These are phyloP conservation scores for Cunninghamia lanceolata DNA, from an alignment of 75 land plant species.

Conservation along the genomic window DNA sequence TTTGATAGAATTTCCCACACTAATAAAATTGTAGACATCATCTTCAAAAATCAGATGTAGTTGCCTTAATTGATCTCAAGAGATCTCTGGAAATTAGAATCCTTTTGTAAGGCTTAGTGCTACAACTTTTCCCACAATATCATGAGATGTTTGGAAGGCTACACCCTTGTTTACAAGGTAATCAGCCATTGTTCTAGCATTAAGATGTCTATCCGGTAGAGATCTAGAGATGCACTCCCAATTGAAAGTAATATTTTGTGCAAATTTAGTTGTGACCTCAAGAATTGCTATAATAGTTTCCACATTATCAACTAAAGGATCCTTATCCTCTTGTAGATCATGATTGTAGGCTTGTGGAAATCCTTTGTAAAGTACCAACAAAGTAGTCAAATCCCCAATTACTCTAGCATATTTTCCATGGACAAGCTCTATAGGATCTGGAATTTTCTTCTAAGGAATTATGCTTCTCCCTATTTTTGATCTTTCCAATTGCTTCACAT, in stretches of 20 bases:
- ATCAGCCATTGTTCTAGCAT: slow-evolving; percentile 98
- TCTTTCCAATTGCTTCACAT: no score
- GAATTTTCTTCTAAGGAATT: slow-evolving; percentile 99
- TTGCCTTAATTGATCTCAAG: slow-evolving; percentile 53
- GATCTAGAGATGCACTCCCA: slow-evolving; percentile 61
- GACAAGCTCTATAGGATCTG: slow-evolving; percentile 99
- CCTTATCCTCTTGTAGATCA: slow-evolving; percentile 98
- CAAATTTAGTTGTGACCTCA: slow-evolving; percentile 92
- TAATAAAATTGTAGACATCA: slow-evolving; percentile 82
- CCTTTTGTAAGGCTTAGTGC: no score
- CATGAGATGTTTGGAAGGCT: slow-evolving; percentile 94
- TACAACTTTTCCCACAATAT: no score
- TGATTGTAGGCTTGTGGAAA: slow-evolving; percentile 97
- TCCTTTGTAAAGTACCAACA: slow-evolving; percentile 91
- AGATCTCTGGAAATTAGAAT: slow-evolving; percentile 59
- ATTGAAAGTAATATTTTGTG: slow-evolving; percentile 83
- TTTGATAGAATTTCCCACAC: slow-evolving; percentile 74
- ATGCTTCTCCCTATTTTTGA: slow-evolving; percentile 99
- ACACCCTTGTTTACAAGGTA: slow-evolving; percentile 96
- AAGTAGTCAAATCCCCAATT: slow-evolving; percentile 75
- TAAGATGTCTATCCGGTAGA: slow-evolving; percentile 90
- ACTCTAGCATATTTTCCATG: slow-evolving; percentile 97
- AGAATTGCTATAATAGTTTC: slow-evolving; percentile 78
- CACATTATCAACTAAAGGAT: slow-evolving; percentile 93
- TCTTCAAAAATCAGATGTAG: slow-evolving; percentile 68